phyloP scores from a whole-genome alignment of 1,139 yeast species.

The Taiozyma onychis region DNA sequence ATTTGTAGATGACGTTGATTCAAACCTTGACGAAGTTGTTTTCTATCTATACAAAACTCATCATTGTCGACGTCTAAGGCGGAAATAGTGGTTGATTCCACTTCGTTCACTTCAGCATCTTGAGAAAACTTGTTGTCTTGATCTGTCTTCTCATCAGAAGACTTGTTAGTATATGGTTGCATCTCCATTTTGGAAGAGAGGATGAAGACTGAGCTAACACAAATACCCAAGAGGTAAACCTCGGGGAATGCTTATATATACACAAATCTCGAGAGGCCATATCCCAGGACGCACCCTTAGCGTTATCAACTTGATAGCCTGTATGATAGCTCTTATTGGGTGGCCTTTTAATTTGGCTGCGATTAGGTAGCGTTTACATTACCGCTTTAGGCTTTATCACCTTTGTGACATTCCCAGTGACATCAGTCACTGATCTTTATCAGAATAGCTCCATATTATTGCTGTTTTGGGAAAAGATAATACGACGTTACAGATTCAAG shows the following conservation, averaged over 20 bases:
- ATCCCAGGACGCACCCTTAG: not conserved
- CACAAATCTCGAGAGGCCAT: not conserved
- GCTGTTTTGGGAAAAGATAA: not conserved
- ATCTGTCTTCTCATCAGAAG: not conserved
- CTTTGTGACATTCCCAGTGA: not conserved
- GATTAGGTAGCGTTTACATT: not conserved
- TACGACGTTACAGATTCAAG: not conserved
- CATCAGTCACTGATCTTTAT: not conserved
- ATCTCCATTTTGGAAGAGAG: not conserved
- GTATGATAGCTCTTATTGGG: not conserved
- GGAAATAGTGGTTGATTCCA: not conserved
- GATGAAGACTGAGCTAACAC: not conserved
- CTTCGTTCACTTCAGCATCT: constrained; percentile 1
- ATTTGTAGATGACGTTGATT: constrained; percentile 31
- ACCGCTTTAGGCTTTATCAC: not conserved
- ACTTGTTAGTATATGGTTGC: not conserved
- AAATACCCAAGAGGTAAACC: too few relatives aligned
- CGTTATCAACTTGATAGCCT: not conserved
- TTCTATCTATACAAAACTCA: constrained; percentile 30
- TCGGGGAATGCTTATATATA: not conserved
- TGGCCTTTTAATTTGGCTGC: not conserved
- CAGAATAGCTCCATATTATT: not conserved
- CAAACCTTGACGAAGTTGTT: constrained; percentile 19
- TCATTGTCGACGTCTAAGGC: not conserved
- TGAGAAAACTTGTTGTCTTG: not conserved